Base-by-base conservation (phyloP, 768 basidiomycete species). In the Trametes cubensis region DNA sequence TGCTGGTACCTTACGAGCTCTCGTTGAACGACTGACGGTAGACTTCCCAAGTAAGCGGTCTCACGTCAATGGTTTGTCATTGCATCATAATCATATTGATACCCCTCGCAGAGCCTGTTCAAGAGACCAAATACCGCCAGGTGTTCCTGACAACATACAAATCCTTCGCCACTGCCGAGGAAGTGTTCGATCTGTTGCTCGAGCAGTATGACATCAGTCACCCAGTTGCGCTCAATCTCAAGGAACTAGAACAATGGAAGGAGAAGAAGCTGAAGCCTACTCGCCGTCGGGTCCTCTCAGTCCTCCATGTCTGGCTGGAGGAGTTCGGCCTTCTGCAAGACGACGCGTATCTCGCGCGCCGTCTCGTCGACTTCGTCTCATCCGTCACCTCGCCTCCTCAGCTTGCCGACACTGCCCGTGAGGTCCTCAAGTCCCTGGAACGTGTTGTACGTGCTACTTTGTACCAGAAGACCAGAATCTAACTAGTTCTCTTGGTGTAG, bases 101-200 rank as follows among this genome's bases (percentile, higher is more conserved):
- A 21, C 45, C 18, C 4, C 6, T 15, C 21, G 7, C 41, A 67
- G 66, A 58, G n/a, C 58, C 63, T 1, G 26, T 54, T 2, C 63
- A 55, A 30, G 60, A 58, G 49, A 49, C 30, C 60, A 70, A 71
- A 13, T 89, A 81, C 70, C 78, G 80, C 26, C 78, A 80, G 34
- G 80, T 84, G n/a, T 95, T 96, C 77, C 79, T 95, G 47, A 86
- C 85, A 74, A 95, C 93, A 17, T 93, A 91, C 76, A 81, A 86
- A 55, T 89, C 91, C 0, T 94, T 95, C 71, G 87, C 85, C 25
- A 84, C 84, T 6, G 82, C 90, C 2, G 81, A 85, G 44, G 76
- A 80, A 44, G 74, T 95, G 2, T 86, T 94, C 65, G 86, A 90
- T 30, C 75, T 85, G 52, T 82, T 95, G 30, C 75, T 86, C 18